A percentile compares a stretch with the other conserved stretches of the same genome.
Evolutionary conservation across 257 asterid species (phyloP).

Genomic region (Solanum virginianum): DNA sequence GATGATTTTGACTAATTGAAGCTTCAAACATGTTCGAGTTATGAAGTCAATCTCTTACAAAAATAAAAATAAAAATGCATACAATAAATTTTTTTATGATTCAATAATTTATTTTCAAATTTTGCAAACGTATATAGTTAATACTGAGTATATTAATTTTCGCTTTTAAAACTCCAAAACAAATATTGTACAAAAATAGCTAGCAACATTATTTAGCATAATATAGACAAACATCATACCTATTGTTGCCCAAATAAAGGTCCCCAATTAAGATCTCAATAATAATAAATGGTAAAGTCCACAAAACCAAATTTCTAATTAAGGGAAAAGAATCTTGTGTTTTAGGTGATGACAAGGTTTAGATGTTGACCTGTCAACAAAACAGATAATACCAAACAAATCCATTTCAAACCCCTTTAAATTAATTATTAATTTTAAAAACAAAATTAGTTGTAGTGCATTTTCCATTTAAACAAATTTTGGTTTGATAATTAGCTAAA

Average conservation of each 20-base stretch:
- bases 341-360: slow-evolving; percentile 31
- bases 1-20: not conserved
- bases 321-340: slow-evolving; percentile 7
- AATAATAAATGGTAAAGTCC: slow-evolving; percentile 5
- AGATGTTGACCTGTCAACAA: slow-evolving; percentile 61
- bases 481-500: not conserved
- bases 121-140: no score
- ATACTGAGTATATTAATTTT: no score
- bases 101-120: no score
- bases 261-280: slow-evolving; percentile 1
- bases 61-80: no score
- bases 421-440: slow-evolving; percentile 12
- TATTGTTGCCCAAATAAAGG: not conserved
- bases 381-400: slow-evolving; percentile 48
- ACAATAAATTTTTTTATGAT: no score
- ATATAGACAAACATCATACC: not conserved
- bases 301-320: slow-evolving; percentile 1
- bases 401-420: slow-evolving; percentile 19
- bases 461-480: not conserved
- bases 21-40: no score
- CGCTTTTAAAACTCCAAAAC: not conserved
- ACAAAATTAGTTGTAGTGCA: slow-evolving; percentile 13
- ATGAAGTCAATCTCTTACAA: no score
- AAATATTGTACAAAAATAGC: not conserved
- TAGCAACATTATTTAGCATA: not conserved